Evolutionary conservation across 352 stramenopile species (phyloP).

Genomic region (Thraustochytrium striatum): DNA sequence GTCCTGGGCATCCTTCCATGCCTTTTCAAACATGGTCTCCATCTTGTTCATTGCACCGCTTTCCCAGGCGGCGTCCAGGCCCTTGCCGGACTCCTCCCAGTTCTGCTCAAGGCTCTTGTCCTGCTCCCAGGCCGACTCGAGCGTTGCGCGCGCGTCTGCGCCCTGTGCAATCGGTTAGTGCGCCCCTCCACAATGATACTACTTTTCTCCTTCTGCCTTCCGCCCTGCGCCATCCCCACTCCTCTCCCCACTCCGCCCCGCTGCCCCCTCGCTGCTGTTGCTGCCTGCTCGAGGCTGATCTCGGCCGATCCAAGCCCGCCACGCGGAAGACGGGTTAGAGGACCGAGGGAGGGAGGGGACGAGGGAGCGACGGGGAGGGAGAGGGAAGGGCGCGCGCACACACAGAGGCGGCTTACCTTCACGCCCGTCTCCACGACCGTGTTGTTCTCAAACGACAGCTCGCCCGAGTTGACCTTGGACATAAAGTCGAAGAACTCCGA

Average conservation of each 20-base stretch:
- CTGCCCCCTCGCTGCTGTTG: neutral
- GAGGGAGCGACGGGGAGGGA: no score
- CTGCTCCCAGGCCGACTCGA: conserved; percentile 22
- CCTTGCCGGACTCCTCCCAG: neutral
- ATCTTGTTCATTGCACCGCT: conserved; percentile 26
- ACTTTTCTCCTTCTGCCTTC: neutral
- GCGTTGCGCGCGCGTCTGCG: conserved; percentile 5
- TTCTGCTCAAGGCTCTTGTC: neutral
- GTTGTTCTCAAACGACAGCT: conserved; percentile 38
- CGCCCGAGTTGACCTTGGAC: conserved; percentile 34
- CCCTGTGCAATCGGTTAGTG: neutral
- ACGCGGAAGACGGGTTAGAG: no score
- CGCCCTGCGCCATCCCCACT: neutral
- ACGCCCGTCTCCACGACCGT: conserved; percentile 40
- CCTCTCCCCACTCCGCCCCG: neutral
- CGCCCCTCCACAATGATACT: neutral
- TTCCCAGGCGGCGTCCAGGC: conserved; percentile 8
- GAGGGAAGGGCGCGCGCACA: no score
- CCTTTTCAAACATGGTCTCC: conserved; percentile 39
- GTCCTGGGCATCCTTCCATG: conserved; percentile 29
- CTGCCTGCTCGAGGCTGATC: neutral
- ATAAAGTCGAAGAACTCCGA: conserved; percentile 49
- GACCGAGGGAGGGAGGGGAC: no score
- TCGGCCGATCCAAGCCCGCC: no score
- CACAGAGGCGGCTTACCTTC: conserved; percentile 41